phyloP scores from a whole-genome alignment of 768 basidiomycete species.

The Xerocomellus chrysenteron region DNA sequence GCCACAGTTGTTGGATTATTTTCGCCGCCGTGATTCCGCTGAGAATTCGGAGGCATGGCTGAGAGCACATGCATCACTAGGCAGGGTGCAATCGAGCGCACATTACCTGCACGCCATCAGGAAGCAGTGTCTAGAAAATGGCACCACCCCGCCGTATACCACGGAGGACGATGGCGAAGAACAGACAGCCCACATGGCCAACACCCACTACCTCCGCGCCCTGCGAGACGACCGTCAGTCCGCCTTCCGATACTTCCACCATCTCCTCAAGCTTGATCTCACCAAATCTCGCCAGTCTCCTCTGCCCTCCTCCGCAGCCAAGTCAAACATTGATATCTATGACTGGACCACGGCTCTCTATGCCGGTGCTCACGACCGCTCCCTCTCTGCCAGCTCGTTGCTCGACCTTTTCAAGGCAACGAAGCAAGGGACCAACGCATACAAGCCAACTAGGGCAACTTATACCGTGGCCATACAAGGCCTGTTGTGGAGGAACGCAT shows the following conservation, averaged over 20 bases:
- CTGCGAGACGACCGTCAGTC: slow-evolving; percentile 41
- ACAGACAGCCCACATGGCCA: slow-evolving; percentile 34
- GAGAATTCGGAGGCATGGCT: slow-evolving; percentile 17
- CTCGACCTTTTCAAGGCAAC: slow-evolving; percentile 39
- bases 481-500: slow-evolving; percentile 44
- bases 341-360: slow-evolving; percentile 48
- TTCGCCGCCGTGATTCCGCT: slow-evolving; percentile 28
- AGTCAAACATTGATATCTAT: slow-evolving; percentile 40
- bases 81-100: slow-evolving; percentile 39
- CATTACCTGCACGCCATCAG: slow-evolving; percentile 43
- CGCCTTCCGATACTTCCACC: slow-evolving; percentile 47
- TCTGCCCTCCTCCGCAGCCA: slow-evolving; percentile 3
- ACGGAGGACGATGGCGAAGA: neutral
- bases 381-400: slow-evolving; percentile 33
- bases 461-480: slow-evolving; percentile 58
- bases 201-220: slow-evolving; percentile 44
- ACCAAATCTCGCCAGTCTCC: slow-evolving; percentile 8
- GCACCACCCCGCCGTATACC: slow-evolving; percentile 23
- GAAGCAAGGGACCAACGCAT: slow-evolving; percentile 22
- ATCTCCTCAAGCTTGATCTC: slow-evolving; percentile 34
- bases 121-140: slow-evolving; percentile 19
- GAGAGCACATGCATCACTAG: slow-evolving; percentile 19
- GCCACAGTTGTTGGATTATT: slow-evolving; percentile 46
- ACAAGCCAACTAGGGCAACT: slow-evolving; percentile 45
- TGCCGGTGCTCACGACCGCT: slow-evolving; percentile 42